Evolutionary conservation across 768 basidiomycete genomes (phyloP).

Genomic region (Piloderma croceum): DNA sequence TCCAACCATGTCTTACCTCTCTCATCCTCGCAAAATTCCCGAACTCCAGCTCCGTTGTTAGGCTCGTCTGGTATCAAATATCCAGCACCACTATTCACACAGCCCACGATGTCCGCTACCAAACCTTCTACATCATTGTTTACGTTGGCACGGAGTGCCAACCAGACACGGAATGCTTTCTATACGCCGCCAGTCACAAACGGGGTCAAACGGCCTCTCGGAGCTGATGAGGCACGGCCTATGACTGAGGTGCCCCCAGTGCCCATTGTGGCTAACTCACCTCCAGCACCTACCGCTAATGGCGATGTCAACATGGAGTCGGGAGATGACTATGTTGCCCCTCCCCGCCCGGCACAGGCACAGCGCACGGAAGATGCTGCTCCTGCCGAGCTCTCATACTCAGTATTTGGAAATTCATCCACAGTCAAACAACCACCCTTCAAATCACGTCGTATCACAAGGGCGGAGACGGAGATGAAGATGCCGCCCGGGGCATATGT

Average conservation of each 20-base stretch:
- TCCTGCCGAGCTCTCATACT: constrained; percentile 22
- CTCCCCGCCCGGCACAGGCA: constrained; percentile 15
- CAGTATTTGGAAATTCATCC: constrained; percentile 24
- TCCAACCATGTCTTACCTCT: constrained; percentile 4
- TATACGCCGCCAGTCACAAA: constrained; percentile 44
- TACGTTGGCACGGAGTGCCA: constrained; percentile 42
- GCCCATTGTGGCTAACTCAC: background rate
- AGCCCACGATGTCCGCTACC: constrained; percentile 3
- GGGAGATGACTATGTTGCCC: constrained; percentile 14
- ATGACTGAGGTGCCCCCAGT: constrained; percentile 5
- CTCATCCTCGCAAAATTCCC: constrained; percentile 7
- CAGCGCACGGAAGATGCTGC: constrained; percentile 15
- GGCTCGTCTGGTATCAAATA: constrained; percentile 5
- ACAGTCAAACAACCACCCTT: constrained; percentile 8
- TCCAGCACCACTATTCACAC: constrained; percentile 15
- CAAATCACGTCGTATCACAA: constrained; percentile 9
- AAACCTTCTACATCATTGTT: constrained; percentile 29
- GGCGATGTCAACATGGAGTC: constrained; percentile 18
- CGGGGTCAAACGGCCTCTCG: constrained; percentile 13
- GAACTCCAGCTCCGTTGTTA: constrained; percentile 3
- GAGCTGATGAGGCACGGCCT: constrained; percentile 2
- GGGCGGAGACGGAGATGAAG: constrained; percentile 21
- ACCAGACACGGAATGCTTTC: constrained; percentile 58
- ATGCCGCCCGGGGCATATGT: constrained; percentile 44
- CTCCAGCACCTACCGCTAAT: constrained; percentile 3